Conservation (phyloP, 306 rosid species). For the Vigna hirtella region DNA sequence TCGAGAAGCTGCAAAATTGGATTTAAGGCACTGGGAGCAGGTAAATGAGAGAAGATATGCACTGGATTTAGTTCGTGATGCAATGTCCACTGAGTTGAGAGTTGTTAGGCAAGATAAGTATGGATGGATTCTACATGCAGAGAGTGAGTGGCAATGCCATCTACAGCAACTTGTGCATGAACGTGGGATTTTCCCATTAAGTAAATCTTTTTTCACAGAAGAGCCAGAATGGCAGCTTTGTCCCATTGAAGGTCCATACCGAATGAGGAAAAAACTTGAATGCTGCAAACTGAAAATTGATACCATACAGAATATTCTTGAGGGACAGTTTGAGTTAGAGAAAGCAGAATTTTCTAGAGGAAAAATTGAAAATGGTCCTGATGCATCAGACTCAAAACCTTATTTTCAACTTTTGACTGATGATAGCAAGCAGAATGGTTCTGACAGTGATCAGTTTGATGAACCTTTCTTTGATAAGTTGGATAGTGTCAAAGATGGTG, state of each 20-base stretch:
- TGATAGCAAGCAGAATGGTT: slow-evolving; percentile 63
- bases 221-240: slow-evolving; percentile 97
- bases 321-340: slow-evolving; percentile 70
- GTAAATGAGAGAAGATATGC: slow-evolving; percentile 96
- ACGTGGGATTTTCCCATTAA: slow-evolving; percentile 87
- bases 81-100: slow-evolving; percentile 96
- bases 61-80: slow-evolving; percentile 88
- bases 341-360: slow-evolving; percentile 61
- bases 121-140: slow-evolving; percentile 99
- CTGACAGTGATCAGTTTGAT: slow-evolving; percentile 65
- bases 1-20: slow-evolving; percentile 81
- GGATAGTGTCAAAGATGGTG: slow-evolving; percentile 62
- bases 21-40: slow-evolving; percentile 93
- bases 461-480: slow-evolving; percentile 65
- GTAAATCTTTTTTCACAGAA: slow-evolving; percentile 59
- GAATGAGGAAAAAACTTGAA: slow-evolving; percentile 98
- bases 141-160: slow-evolving; percentile 98
- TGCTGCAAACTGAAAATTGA: slow-evolving; percentile 80
- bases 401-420: slow-evolving; percentile 67
- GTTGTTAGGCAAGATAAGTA: slow-evolving; percentile 99
- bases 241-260: slow-evolving; percentile 98
- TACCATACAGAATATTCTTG: slow-evolving; percentile 84
- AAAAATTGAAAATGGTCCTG: slow-evolving; percentile 58
- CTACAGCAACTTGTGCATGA: slow-evolving; percentile 97
- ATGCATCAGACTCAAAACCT: slow-evolving; percentile 64